phyloP scores from a whole-genome alignment of 352 stramenopile species.

The Phytophthora citrophthora region DNA sequence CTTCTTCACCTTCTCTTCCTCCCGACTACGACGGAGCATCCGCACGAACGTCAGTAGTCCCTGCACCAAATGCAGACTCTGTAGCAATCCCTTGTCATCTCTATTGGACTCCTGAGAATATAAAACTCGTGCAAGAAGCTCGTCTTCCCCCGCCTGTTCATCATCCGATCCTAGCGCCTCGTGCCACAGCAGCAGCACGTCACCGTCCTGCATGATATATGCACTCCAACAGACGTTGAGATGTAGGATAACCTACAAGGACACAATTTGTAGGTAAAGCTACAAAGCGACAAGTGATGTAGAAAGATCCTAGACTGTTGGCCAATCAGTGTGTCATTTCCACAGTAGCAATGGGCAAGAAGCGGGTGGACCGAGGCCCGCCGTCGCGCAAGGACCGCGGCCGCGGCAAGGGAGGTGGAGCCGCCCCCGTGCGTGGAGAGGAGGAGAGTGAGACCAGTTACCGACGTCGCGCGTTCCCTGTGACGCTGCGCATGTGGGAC shows the following conservation, averaged over 20 bases:
- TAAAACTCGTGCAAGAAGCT: conserved; percentile 55
- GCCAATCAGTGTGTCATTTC: too few species aligned
- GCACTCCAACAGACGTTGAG: too few species aligned
- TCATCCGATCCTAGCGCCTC: conserved; percentile 70
- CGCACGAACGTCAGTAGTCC: conserved; percentile 60
- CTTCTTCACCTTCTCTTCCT: background rate
- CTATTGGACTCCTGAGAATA: conserved; percentile 25
- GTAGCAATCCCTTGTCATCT: conserved; percentile 25
- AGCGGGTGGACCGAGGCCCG: conserved; percentile 29
- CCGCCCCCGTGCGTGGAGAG: conserved; percentile 37
- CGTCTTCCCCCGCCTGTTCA: conserved; percentile 64
- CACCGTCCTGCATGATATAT: too few species aligned
- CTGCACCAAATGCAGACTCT: conserved; percentile 58
- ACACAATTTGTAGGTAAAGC: background rate
- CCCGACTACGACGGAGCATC: conserved; percentile 19
- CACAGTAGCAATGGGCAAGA: conserved; percentile 34
- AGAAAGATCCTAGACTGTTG: too few species aligned
- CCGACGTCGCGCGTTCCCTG: conserved; percentile 72
- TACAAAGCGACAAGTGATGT: background rate
- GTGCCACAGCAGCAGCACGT: conserved; percentile 66
- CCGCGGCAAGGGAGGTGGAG: conserved; percentile 2
- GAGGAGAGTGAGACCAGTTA: conserved; percentile 75
- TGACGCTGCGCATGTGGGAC: conserved; percentile 95
- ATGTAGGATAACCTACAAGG: too few species aligned
- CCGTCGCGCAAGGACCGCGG: conserved; percentile 25